These are phyloP conservation scores for Steccherinum ochraceum DNA, from an alignment of 768 basidiomycete species.

Conservation along the genomic window DNA sequence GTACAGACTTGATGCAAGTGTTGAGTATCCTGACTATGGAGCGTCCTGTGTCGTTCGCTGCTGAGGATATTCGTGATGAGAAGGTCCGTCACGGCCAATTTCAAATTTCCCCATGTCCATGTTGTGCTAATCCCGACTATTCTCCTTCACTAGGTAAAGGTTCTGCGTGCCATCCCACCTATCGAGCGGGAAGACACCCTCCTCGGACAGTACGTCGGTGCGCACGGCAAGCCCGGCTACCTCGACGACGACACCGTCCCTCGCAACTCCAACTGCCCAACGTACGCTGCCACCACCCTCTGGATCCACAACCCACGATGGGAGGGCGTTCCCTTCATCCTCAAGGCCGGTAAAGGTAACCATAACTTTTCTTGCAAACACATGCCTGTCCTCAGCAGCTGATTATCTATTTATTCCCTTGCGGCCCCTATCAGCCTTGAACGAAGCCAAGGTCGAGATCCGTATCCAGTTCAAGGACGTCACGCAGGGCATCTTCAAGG, in stretches of 20 bases:
- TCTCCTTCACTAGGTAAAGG: conserved; percentile 73
- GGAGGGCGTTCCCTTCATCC: conserved; percentile 98
- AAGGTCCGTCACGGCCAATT: conserved; percentile 51
- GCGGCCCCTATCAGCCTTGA: conserved; percentile 57
- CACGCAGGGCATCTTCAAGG: conserved; percentile 92
- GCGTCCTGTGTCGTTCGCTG: conserved; percentile 92
- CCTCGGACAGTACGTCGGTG: conserved; percentile 88
- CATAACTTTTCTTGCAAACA: conserved; percentile 7
- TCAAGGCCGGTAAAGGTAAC: conserved; percentile 95
- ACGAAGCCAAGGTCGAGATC: conserved; percentile 98
- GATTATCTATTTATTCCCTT: conserved; percentile 8
- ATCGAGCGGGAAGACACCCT: conserved; percentile 74
- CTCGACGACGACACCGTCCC: conserved; percentile 96
- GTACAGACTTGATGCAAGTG: conserved; percentile 94
- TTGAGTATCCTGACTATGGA: conserved; percentile 96
- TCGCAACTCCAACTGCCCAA: conserved; percentile 86
- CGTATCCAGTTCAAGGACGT: conserved; percentile 98
- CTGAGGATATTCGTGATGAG: conserved; percentile 97
- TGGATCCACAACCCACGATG: conserved; percentile 94
- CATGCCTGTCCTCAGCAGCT: conserved; percentile 1
- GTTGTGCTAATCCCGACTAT: conserved; percentile 17
- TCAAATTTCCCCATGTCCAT: conserved; percentile 4
- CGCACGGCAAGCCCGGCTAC: conserved; percentile 96
- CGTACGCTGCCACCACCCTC: conserved; percentile 85
- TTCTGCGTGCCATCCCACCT: conserved; percentile 84